These are phyloP conservation scores for Blastobotrys persicus DNA, from an alignment of 1,139 yeast genomes.

Conservation along the genomic window DNA sequence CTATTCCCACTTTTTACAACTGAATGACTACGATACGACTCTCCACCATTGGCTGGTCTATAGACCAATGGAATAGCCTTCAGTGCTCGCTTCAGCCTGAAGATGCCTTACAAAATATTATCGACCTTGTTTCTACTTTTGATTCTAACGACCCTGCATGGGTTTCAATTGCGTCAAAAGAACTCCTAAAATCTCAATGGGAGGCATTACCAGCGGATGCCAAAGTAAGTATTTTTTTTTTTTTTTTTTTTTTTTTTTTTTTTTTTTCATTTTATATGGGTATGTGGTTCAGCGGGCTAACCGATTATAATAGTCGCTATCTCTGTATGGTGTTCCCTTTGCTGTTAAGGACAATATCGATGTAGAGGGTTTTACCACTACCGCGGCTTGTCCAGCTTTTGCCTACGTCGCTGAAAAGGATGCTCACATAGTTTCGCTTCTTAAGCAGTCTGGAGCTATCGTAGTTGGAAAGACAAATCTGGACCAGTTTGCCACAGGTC, in stretches of 20 bases:
- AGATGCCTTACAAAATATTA: slow-evolving; percentile 54
- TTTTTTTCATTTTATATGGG: no score
- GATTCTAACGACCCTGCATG: slow-evolving; percentile 74
- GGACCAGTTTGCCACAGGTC: slow-evolving; percentile 96
- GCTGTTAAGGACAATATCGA: slow-evolving; percentile 96
- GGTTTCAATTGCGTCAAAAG: slow-evolving; percentile 70
- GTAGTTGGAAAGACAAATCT: slow-evolving; percentile 88
- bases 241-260: no score
- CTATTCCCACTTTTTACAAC: neutral
- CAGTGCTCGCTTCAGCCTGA: slow-evolving; percentile 63
- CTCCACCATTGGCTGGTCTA: slow-evolving; percentile 52
- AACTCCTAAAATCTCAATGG: slow-evolving; percentile 74
- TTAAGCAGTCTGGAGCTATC: slow-evolving; percentile 84
- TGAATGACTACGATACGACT: neutral
- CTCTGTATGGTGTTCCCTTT: slow-evolving; percentile 87
- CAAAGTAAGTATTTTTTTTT: slow-evolving; percentile 21
- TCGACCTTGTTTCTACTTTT: slow-evolving; percentile 43
- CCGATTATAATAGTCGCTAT: slow-evolving; percentile 37
- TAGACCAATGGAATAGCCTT: slow-evolving; percentile 66
- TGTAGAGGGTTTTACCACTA: slow-evolving; percentile 74
- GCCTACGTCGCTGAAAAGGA: slow-evolving; percentile 65
- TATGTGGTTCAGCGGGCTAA: no score
- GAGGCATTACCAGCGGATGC: slow-evolving; percentile 48
- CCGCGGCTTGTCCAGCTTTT: slow-evolving; percentile 93
- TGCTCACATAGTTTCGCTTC: slow-evolving; percentile 65